Base-by-base conservation (phyloP, 768 basidiomycete genomes). In the Lyophyllum shimeji region DNA sequence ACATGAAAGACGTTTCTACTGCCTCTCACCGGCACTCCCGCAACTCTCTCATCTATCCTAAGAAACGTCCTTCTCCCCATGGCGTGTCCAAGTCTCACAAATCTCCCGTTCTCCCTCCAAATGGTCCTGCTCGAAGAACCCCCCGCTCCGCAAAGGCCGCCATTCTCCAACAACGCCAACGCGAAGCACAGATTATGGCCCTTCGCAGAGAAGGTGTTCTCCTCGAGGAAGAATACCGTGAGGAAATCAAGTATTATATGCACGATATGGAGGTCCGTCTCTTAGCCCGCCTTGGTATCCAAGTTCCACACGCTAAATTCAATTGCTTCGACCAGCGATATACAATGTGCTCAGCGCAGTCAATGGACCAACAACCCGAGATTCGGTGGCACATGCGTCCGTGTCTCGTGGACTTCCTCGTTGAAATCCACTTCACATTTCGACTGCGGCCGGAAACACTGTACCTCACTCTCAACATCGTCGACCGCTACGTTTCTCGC, bases 371-470 rank as follows among this genome's bases (percentile, higher is more conserved):
- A 75, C 97, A 99, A 69, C 96, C 97, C 31, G 97, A 99, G 74
- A 94, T 99, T 67, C 82, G 89, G 65, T 98, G 97, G 97, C 93
- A 95, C 74, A 99, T 99, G 97, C 93, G 97, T 34, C 93, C 93
- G 31, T 96, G 92, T 77, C 86, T 99, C 44, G 93, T 98, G 69
- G 97, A 99, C 72, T 99, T 99, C 74, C 85, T 99, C 68, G 92
- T 99, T 68, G 97, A 99, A 73, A 91, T 98, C 59, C 97, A 99
- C 73, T 94, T 96, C 69, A 94, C 93, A 59, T 96, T 97, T 77
- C 90, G 95, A 48, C 86, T 99, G 50, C 94, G 97, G 42, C 97
- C 97, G 11, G 97, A 99, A 78, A 98, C 97, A 6, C 84, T 99
- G 61, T 98, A 98, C 73, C 91, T 99, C 71, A 91, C 96, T 11